Evolutionary conservation across 2,329 filamentous ascomycete genomes (phyloP).

Genomic region (Fusarium proliferatum): DNA sequence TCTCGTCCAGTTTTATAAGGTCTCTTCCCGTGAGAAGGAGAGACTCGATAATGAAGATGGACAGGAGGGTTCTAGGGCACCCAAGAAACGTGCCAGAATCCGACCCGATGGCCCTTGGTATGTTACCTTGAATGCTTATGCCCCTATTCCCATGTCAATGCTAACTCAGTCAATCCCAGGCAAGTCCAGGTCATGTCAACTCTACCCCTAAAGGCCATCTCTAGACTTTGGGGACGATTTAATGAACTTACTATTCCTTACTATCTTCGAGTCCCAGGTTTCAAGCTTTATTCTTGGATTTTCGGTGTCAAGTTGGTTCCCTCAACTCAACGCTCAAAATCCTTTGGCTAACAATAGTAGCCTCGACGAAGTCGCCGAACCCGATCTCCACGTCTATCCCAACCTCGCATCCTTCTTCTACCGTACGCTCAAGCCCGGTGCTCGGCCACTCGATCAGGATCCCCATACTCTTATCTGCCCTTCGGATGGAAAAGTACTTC

Average conservation of each 20-base stretch:
- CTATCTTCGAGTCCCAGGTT: slow-evolving; percentile 87
- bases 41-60: slow-evolving; percentile 58
- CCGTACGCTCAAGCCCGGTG: slow-evolving; percentile 89
- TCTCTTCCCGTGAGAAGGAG: slow-evolving; percentile 67
- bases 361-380: slow-evolving; percentile 86
- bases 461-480: slow-evolving; percentile 85
- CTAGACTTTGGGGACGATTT: slow-evolving; percentile 88
- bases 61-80: slow-evolving; percentile 54
- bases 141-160: slow-evolving; percentile 25
- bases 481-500: slow-evolving; percentile 88
- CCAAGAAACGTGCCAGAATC: slow-evolving; percentile 70
- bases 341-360: slow-evolving; percentile 55
- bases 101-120: slow-evolving; percentile 88
- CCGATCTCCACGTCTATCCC: slow-evolving; percentile 88
- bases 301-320: slow-evolving; percentile 81
- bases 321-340: background rate
- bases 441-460: slow-evolving; percentile 84
- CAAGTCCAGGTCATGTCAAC: slow-evolving; percentile 95
- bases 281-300: slow-evolving; percentile 89
- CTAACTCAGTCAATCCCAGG: slow-evolving; percentile 54
- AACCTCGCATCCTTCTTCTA: slow-evolving; percentile 99
- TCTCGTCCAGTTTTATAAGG: slow-evolving; percentile 84
- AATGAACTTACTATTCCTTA: slow-evolving; percentile 91
- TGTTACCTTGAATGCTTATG: slow-evolving; percentile 22
- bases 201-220: slow-evolving; percentile 89